Evolutionary conservation across 2,329 filamentous ascomycete species (phyloP).

Genomic region (Diaporthe australafricana): DNA sequence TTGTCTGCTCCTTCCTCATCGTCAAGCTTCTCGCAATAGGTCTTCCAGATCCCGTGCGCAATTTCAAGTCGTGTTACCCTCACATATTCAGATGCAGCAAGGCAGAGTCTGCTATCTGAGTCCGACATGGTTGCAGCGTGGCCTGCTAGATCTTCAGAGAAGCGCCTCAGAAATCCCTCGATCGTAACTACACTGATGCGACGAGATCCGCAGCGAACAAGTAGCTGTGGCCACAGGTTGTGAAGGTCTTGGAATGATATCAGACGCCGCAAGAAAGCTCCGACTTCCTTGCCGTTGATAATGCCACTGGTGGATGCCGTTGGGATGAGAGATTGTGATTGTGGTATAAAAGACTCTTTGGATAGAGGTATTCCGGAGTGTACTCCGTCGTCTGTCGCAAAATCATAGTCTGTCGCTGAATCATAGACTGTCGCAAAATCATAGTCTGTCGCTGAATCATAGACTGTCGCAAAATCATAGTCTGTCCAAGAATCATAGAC

Average conservation of each 20-base stretch:
- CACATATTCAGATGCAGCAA: background rate
- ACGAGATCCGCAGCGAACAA: background rate
- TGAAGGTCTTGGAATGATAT: background rate
- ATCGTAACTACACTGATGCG: background rate
- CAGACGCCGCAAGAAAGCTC: background rate
- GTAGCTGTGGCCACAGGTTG: constrained; percentile 26
- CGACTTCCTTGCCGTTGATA: background rate
- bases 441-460: too few species aligned
- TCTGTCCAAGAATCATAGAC: too few species aligned
- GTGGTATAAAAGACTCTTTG: background rate
- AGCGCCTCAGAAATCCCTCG: constrained; percentile 13
- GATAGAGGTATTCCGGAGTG: background rate
- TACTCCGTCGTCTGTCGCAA: too few species aligned
- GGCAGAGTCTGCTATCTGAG: background rate
- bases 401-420: too few species aligned
- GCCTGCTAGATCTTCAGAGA: constrained; percentile 2
- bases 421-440: background rate
- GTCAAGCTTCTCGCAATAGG: background rate
- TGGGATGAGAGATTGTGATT: background rate
- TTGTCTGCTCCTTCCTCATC: background rate
- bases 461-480: too few species aligned
- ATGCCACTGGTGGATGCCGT: too few species aligned
- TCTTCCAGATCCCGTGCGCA: constrained; percentile 8
- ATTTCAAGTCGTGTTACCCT: background rate
- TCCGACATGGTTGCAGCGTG: background rate